Evolutionary conservation across 163 green algal species (phyloP).

Genomic region (Chloroidium sp.): DNA sequence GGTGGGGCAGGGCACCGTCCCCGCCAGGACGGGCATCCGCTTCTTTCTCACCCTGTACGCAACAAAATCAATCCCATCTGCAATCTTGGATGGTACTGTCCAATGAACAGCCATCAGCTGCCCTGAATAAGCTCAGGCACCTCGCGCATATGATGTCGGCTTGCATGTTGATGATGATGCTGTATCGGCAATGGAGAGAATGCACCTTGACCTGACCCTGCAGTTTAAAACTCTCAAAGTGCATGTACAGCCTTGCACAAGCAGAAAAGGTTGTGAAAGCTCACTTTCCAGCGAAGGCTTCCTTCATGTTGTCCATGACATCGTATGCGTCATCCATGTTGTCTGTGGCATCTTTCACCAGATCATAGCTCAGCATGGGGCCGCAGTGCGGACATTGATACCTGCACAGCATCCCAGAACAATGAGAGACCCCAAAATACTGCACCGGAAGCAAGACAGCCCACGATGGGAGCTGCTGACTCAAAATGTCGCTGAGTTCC

Average conservation of each 20-base stretch:
- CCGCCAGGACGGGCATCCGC: constrained; percentile 10
- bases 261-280: background rate
- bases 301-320: constrained; percentile 40
- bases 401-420: constrained; percentile 1
- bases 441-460: background rate
- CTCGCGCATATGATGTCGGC: too few species aligned
- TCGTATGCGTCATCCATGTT: constrained; percentile 21
- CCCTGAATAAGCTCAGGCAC: too few species aligned
- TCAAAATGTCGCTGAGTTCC: background rate
- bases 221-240: too few species aligned
- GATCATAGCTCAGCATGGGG: constrained; percentile 7
- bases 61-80: background rate
- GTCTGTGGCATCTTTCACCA: constrained; percentile 5
- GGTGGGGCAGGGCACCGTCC: constrained; percentile 25
- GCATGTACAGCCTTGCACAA: background rate
- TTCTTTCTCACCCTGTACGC: background rate
- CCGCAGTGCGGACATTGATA: constrained; percentile 15
- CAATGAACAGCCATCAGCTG: too few species aligned
- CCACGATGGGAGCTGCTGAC: background rate
- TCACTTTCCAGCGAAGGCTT: constrained; percentile 29
- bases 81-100: too few species aligned
- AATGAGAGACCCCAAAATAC: too few species aligned
- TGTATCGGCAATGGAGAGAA: too few species aligned
- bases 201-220: too few species aligned
- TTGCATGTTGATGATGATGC: too few species aligned